Evolutionary conservation across 345 rosid genomes (phyloP).

Genomic region (Bruguiera gymnorhiza): DNA sequence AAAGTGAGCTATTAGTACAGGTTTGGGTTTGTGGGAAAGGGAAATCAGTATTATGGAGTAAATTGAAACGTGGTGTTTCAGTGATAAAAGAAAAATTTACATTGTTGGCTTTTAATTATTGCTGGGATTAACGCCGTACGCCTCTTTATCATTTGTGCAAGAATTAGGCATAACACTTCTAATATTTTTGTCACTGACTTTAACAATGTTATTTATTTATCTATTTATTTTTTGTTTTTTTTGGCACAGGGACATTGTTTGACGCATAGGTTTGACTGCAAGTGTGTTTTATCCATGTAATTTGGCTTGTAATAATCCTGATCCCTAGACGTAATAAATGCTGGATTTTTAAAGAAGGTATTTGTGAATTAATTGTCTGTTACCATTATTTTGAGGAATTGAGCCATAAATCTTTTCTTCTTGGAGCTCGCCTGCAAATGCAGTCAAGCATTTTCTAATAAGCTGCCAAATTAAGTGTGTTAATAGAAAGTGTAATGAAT

Average conservation of each 20-base stretch:
- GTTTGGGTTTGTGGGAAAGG: too few relatives aligned
- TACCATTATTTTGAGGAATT: slow-evolving; percentile 14
- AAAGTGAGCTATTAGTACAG: too few relatives aligned
- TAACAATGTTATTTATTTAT: not conserved
- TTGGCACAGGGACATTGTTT: slow-evolving; percentile 15
- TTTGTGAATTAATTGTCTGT: slow-evolving; percentile 9
- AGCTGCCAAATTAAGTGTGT: not conserved
- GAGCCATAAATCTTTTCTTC: slow-evolving; percentile 1
- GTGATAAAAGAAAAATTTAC: too few relatives aligned
- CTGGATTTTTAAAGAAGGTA: slow-evolving; percentile 15
- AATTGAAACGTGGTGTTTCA: too few relatives aligned
- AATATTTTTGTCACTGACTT: not conserved
- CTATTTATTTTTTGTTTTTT: too few relatives aligned
- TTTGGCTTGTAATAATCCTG: slow-evolving; percentile 17
- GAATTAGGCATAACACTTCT: not conserved
- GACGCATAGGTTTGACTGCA: not conserved
- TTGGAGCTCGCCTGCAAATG: slow-evolving; percentile 1
- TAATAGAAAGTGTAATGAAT: too few relatives aligned
- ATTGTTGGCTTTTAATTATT: too few relatives aligned
- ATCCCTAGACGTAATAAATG: slow-evolving; percentile 6
- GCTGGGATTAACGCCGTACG: not conserved
- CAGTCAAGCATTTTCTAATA: not conserved
- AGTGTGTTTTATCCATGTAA: not conserved
- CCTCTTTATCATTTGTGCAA: not conserved
- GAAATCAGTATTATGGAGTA: too few relatives aligned